Conservation (phyloP, 768 basidiomycete genomes). For the Russula sp. region DNA sequence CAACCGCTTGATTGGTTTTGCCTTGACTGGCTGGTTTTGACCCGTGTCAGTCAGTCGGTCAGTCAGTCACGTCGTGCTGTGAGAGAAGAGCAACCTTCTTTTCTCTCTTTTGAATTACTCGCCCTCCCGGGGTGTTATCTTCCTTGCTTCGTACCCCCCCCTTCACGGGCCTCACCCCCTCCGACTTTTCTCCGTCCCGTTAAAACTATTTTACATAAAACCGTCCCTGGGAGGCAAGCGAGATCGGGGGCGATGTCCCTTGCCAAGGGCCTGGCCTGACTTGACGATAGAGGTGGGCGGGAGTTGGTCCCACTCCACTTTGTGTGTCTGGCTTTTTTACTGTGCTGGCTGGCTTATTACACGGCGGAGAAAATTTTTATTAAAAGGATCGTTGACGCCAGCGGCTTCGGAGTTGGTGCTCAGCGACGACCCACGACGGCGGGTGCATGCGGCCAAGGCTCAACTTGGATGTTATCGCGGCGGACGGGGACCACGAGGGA, state of each 20-base stretch:
- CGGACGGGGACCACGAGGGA: not conserved
- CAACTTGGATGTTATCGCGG: not conserved
- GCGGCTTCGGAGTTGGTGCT: conserved; percentile 16
- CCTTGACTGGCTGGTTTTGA: not conserved
- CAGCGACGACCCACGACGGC: conserved; percentile 9
- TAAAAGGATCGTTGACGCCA: conserved; percentile 2
- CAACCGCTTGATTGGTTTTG: not conserved
- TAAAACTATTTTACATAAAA: conserved; percentile 1
- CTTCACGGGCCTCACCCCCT: not conserved
- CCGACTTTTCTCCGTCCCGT: not conserved
- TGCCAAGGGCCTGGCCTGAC: no score
- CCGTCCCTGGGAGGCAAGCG: not conserved
- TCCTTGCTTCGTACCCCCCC: not conserved
- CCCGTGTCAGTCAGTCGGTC: no score
- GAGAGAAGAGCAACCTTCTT: not conserved
- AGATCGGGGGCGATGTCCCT: not conserved
- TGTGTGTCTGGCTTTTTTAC: no score
- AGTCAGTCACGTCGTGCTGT: no score
- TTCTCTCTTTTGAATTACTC: not conserved
- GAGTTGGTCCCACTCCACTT: no score
- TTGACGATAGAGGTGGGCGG: no score
- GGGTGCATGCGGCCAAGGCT: not conserved
- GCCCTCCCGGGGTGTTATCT: no score
- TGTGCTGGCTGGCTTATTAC: no score
- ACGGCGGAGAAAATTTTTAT: not conserved